Percentiles rank a stretch among this genome's conserved stretches.
Evolutionary conservation across 768 basidiomycete genomes (phyloP).

Genomic region (Phaffia tasmanica): DNA sequence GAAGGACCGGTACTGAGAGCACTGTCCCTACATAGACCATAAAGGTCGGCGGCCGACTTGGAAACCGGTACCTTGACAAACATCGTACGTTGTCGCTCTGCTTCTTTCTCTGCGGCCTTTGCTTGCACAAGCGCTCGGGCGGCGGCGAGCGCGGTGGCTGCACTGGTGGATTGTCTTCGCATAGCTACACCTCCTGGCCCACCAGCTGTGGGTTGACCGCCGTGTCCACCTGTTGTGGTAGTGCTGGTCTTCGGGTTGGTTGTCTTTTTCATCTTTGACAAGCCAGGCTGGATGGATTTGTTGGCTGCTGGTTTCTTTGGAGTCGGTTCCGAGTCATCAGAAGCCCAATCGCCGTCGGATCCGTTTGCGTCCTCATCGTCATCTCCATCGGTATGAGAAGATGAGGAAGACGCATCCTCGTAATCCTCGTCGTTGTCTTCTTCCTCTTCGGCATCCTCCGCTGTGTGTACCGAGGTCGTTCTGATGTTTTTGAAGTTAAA

Average conservation of each 20-base stretch:
- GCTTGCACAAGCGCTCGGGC: background rate
- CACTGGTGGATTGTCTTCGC: background rate
- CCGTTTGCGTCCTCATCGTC: background rate
- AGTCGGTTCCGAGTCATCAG: slow-evolving; percentile 7
- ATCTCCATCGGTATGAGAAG: background rate
- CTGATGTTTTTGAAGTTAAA: too few species aligned
- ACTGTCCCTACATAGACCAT: slow-evolving; percentile 15
- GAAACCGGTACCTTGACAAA: slow-evolving; percentile 23
- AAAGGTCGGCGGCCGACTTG: slow-evolving; percentile 22
- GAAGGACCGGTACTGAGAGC: background rate
- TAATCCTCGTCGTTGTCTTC: slow-evolving; percentile 13
- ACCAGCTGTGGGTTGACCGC: background rate
- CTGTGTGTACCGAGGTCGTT: background rate
- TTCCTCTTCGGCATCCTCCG: background rate
- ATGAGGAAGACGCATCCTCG: slow-evolving; percentile 8
- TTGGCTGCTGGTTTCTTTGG: background rate
- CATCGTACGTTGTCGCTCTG: slow-evolving; percentile 21
- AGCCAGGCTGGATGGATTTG: background rate
- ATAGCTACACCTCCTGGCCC: background rate
- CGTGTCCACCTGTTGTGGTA: background rate
- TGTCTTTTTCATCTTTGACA: background rate
- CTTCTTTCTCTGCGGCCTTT: slow-evolving; percentile 13
- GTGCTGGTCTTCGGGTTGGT: background rate
- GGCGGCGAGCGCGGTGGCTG: background rate
- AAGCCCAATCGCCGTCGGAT: slow-evolving; percentile 22